Evolutionary conservation across 2,329 filamentous ascomycete genomes (phyloP), one percentile per base, ranked within the genome.

Genomic region (Aspergillus niger): DNA sequence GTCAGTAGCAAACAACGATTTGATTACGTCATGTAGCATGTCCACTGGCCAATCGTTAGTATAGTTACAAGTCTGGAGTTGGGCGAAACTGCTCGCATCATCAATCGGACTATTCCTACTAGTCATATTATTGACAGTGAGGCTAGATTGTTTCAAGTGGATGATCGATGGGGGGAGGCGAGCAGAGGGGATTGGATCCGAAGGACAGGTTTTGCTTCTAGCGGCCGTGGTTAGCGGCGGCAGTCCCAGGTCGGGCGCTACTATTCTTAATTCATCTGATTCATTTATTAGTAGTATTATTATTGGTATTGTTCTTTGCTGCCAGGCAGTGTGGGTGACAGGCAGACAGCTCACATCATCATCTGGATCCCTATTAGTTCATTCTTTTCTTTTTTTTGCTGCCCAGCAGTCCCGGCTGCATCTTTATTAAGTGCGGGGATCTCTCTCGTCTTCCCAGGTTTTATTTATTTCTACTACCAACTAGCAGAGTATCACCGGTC

Each of bases 201-300:
- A n/a, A n/a, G 15, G n/a, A 30, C 22, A 17, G 38, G 38, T 28
- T 11, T 10, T 36, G 11, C 32, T 39, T 43, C 41, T 30, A 55
- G 53, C 36, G 36, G 53, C 8, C 32, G 36, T 43, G 26, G 39
- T 55, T 55, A 55, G 53, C 44, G 53, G 53, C 53, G 53, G 53
- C 52, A 55, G 50, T 20, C 50, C 26, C 47, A 50, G 47, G 13
- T 36, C 28, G 47, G 28, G 26, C 22, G 28, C 28, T 39, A 24
- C 30, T 22, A 50, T 28, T 50, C 22, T 50, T 49, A 20, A 15
- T 28, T 15, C 13, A 30, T 30, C 28, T 11, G 10, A 30, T 30
- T 49, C 8, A 32, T 22, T 38, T 8, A 32, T 36, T 39, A 44
- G 24, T 44, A 44, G 20, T 20, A 28, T 32, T 51, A 43, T 44